Evolutionary conservation across 495 filamentous ascomycete species (phyloP).

Genomic region (Aspergillus homomorphus): DNA sequence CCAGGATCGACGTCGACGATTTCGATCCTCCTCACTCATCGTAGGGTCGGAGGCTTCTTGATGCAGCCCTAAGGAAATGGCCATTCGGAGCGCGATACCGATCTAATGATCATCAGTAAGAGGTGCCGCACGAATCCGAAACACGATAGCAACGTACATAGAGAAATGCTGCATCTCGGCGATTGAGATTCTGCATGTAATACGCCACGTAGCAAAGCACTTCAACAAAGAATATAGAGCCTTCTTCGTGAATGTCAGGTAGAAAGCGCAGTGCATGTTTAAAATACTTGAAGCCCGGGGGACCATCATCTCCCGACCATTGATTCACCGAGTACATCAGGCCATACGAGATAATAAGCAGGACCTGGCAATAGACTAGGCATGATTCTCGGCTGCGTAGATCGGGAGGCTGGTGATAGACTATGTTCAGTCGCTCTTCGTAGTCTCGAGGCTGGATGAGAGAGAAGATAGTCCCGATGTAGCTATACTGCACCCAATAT

Average conservation of each 20-base stretch:
- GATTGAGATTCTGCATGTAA: conserved; percentile 52
- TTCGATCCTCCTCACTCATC: conserved; percentile 34
- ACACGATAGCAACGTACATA: conserved; percentile 29
- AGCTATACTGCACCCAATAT: conserved; percentile 48
- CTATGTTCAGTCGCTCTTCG: conserved; percentile 38
- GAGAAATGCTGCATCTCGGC: conserved; percentile 47
- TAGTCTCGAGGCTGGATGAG: conserved; percentile 43
- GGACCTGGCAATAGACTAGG: conserved; percentile 36
- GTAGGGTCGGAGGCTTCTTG: conserved; percentile 40
- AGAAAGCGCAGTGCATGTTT: conserved; percentile 45
- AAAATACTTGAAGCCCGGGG: conserved; percentile 51
- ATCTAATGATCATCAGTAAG: conserved; percentile 27
- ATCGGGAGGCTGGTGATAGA: conserved; percentile 37
- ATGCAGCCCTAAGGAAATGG: conserved; percentile 50
- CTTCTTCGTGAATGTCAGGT: conserved; percentile 49
- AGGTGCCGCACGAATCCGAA: neutral
- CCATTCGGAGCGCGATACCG: conserved; percentile 50
- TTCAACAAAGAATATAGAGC: conserved; percentile 50
- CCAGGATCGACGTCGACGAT: conserved; percentile 48
- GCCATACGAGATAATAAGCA: conserved; percentile 50
- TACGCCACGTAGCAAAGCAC: conserved; percentile 50
- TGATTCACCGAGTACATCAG: conserved; percentile 52
- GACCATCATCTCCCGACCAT: conserved; percentile 46
- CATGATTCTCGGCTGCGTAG: conserved; percentile 34
- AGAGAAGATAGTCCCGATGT: conserved; percentile 53